Base-by-base conservation (phyloP, 208 protist species). In the Trypanosoma mega region DNA sequence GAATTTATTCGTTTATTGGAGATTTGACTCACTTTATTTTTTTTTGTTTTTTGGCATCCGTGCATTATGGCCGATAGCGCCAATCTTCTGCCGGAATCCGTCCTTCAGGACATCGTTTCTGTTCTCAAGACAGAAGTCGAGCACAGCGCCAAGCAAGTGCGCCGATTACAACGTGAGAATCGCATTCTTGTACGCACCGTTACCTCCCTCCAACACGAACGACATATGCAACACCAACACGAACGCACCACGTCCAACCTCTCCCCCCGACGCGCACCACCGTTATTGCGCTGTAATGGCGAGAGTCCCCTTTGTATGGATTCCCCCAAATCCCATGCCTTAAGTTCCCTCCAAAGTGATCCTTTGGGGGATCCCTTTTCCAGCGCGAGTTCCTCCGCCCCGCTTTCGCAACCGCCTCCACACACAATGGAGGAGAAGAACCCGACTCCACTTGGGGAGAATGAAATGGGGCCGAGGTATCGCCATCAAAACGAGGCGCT, bases 401-500 rank as follows among this genome's bases (percentile, higher is more conserved):
- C n/a, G n/a, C n/a, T n/a, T n/a, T n/a, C n/a, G n/a, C n/a, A n/a
- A n/a, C n/a, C n/a, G n/a, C n/a, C n/a, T n/a, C n/a, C n/a, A n/a
- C n/a, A n/a, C n/a, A n/a, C n/a, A n/a, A n/a, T n/a, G n/a, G n/a
- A n/a, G n/a, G n/a, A n/a, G n/a, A n/a, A n/a, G n/a, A n/a, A n/a
- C n/a, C n/a, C n/a, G n/a, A n/a, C n/a, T n/a, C n/a, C n/a, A n/a
- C n/a, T n/a, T n/a, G n/a, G n/a, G n/a, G n/a, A n/a, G n/a, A n/a
- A n/a, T n/a, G n/a, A n/a, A n/a, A n/a, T n/a, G n/a, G n/a, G n/a
- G n/a, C n/a, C n/a, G n/a, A n/a, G n/a, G n/a, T n/a, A n/a, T n/a
- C n/a, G n/a, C n/a, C n/a, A n/a, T n/a, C 52, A 68, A 5, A 49
- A 49, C 9, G 66, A 52, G 23, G 78, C 69, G 4, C 62, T 78